Percentiles rank a stretch among this genome's conserved stretches.
Conservation (phyloP, 2,329 filamentous ascomycete genomes). For the Fusarium newnesense region DNA sequence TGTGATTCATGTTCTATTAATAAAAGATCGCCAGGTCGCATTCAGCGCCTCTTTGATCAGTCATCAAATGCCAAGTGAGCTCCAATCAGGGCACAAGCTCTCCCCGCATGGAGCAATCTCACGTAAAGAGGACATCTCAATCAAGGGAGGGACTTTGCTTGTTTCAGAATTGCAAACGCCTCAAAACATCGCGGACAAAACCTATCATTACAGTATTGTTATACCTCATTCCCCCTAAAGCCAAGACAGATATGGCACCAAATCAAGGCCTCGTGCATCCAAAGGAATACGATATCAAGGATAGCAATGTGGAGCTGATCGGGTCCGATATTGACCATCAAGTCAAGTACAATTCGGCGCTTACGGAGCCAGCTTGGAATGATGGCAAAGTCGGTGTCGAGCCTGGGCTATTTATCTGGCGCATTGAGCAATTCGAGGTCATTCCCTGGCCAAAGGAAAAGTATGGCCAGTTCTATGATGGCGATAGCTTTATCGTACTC, state of each 20-base stretch:
- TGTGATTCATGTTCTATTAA: constrained; percentile 3
- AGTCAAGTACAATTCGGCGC: constrained; percentile 74
- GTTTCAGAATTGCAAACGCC: constrained; percentile 10
- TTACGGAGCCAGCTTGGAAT: constrained; percentile 75
- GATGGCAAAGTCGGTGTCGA: constrained; percentile 62
- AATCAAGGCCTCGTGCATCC: constrained; percentile 69
- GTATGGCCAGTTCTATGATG: constrained; percentile 71
- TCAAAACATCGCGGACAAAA: neutral
- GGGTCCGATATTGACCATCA: constrained; percentile 72
- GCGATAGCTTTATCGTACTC: constrained; percentile 75
- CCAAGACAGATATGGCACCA: constrained; percentile 63
- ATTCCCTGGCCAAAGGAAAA: constrained; percentile 67
- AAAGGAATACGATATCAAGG: constrained; percentile 73
- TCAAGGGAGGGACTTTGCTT: neutral
- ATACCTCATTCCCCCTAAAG: neutral
- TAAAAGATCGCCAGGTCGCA: constrained; percentile 17
- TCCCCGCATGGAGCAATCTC: constrained; percentile 37
- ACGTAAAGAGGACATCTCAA: constrained; percentile 7
- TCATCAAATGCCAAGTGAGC: constrained; percentile 25
- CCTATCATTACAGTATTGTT: neutral
- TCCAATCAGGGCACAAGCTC: constrained; percentile 34
- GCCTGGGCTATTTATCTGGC: constrained; percentile 70
- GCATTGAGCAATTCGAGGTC: constrained; percentile 74
- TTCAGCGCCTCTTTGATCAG: constrained; percentile 23
- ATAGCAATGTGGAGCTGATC: constrained; percentile 75